A percentile compares a stretch with the other conserved stretches of the same genome.
Conservation (phyloP, 495 filamentous ascomycete genomes). For the Trichocladium uniseriatum region DNA sequence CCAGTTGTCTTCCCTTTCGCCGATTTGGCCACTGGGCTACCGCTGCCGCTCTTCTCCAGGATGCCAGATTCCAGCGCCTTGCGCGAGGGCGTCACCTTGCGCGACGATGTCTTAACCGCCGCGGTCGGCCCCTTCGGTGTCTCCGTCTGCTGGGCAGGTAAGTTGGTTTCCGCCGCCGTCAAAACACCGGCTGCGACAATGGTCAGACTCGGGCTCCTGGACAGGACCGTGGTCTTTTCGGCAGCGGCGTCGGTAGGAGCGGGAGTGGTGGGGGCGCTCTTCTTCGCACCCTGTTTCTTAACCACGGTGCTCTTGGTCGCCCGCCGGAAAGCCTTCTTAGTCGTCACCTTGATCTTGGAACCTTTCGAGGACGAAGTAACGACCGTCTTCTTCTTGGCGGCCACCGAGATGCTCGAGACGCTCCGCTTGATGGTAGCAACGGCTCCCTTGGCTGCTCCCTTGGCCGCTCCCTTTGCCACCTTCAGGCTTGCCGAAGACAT, state of each 20-base stretch:
- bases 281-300: background rate
- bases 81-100: constrained; percentile 19
- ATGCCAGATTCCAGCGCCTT: constrained; percentile 15
- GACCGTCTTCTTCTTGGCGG: constrained; percentile 18
- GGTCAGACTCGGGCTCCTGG: constrained; percentile 15
- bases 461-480: constrained; percentile 17
- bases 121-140: background rate
- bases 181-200: constrained; percentile 19
- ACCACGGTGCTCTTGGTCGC: background rate
- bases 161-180: background rate
- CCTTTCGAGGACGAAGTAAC: constrained; percentile 9
- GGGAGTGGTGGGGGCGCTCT: background rate
- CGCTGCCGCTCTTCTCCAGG: background rate
- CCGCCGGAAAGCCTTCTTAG: constrained; percentile 5
- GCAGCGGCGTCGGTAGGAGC: background rate
- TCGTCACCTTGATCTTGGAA: constrained; percentile 10
- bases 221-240: background rate
- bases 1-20: background rate
- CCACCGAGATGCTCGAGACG: constrained; percentile 32
- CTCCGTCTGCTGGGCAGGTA: background rate
- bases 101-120: constrained; percentile 5
- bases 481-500: constrained; percentile 21
- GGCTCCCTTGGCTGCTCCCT: constrained; percentile 22
- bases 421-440: constrained; percentile 28
- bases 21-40: background rate